A percentile compares a stretch with the other conserved stretches of the same genome.
Conservation (phyloP, 73 alveolate genomes). For the Stentor coeruleus region DNA sequence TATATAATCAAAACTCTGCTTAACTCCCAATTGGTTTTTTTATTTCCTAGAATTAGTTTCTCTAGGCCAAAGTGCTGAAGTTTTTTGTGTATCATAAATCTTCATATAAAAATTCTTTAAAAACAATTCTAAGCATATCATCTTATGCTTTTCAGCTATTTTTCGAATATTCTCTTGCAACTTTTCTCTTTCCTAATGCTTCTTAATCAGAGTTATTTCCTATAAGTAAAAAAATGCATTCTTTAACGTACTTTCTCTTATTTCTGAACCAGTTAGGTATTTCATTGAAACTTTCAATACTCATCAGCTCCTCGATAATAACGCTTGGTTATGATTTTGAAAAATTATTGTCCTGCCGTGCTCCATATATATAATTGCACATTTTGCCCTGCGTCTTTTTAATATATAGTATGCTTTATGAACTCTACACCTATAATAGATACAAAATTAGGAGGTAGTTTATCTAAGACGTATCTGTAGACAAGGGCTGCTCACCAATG, state of each 20-base stretch:
- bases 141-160: constrained; percentile 27
- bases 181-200: constrained; percentile 13
- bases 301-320: constrained; percentile 50
- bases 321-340: constrained; percentile 20
- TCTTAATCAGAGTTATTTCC: constrained; percentile 46
- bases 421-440: constrained; percentile 17
- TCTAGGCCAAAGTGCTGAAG: constrained; percentile 33
- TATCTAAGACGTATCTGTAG: constrained; percentile 9
- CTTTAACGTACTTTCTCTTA: constrained; percentile 24
- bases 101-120: too few species aligned
- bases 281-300: constrained; percentile 27
- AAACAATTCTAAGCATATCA: constrained; percentile 36
- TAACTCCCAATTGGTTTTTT: not conserved
- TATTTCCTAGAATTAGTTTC: not conserved
- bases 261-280: constrained; percentile 25
- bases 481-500: constrained; percentile 2
- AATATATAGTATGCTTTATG: not conserved
- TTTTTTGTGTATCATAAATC: too few species aligned
- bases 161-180: constrained; percentile 11
- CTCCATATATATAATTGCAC: constrained; percentile 36
- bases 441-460: not conserved
- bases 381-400: not conserved
- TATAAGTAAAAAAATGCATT: constrained; percentile 29
- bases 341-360: constrained; percentile 49
- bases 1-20: not conserved